These are phyloP conservation scores for Russula sp. DNA, from an alignment of 768 basidiomycete species.

Conservation along the genomic window DNA sequence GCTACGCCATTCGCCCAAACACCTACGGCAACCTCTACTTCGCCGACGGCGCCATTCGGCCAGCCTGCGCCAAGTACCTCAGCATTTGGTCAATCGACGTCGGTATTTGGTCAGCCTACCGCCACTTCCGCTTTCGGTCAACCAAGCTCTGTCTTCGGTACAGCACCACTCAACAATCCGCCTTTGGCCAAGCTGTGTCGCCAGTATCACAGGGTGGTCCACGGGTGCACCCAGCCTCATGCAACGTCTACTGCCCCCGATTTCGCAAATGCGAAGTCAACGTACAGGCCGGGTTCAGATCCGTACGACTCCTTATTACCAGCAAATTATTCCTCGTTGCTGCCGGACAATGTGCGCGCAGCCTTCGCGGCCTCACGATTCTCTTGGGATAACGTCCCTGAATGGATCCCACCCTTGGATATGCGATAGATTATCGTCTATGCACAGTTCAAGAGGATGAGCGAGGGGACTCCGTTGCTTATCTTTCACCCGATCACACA, in stretches of 20 bases:
- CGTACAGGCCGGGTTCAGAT: conserved; percentile 46
- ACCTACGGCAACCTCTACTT: conserved; percentile 4
- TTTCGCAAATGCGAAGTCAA: conserved; percentile 37
- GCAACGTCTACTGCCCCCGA: conserved; percentile 32
- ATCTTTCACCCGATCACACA: neutral
- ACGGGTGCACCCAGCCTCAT: conserved; percentile 14
- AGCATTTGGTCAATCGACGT: conserved; percentile 37
- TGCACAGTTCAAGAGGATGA: neutral
- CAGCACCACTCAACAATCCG: conserved; percentile 16
- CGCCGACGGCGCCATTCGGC: conserved; percentile 9
- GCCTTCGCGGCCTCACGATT: conserved; percentile 56
- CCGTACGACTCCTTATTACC: conserved; percentile 57
- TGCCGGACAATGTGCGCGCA: conserved; percentile 48
- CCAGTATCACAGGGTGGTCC: conserved; percentile 9
- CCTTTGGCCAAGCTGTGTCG: conserved; percentile 18
- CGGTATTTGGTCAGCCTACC: conserved; percentile 33
- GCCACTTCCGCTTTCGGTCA: conserved; percentile 52
- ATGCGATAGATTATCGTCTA: conserved; percentile 42
- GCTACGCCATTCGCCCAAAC: conserved; percentile 22
- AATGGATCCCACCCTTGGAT: conserved; percentile 65
- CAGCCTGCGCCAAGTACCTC: conserved; percentile 34
- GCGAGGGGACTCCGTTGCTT: neutral
- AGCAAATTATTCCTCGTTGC: conserved; percentile 48
- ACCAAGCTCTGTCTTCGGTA: conserved; percentile 45
- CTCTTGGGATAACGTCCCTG: conserved; percentile 63